Conservation (phyloP, 495 filamentous ascomycete genomes). For the Neurospora sp. region DNA sequence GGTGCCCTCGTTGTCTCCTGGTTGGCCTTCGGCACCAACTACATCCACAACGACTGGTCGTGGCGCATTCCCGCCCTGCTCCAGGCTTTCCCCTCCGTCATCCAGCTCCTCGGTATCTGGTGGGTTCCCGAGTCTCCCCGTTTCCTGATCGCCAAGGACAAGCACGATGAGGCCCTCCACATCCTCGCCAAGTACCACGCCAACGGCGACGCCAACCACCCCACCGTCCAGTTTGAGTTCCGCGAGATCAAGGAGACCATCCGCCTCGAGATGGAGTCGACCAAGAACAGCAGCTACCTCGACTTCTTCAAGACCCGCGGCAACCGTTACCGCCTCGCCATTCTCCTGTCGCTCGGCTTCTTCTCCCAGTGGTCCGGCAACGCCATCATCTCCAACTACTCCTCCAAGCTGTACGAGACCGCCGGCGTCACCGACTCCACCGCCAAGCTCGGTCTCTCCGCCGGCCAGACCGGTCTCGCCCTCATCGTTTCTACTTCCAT, state of each 20-base stretch:
- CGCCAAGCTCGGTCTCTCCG: conserved; percentile 42
- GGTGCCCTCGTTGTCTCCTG: conserved; percentile 46
- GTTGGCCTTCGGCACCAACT: conserved; percentile 40
- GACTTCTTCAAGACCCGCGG: conserved; percentile 60
- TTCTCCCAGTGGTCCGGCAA: conserved; percentile 65
- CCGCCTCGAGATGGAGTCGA: conserved; percentile 37
- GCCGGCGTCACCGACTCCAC: conserved; percentile 45
- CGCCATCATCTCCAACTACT: conserved; percentile 56
- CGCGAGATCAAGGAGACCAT: conserved; percentile 50
- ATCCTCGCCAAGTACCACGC: conserved; percentile 50
- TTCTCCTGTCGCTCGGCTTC: conserved; percentile 50
- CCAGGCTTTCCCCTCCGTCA: conserved; percentile 42
- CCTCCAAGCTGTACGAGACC: conserved; percentile 44
- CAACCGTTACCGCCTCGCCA: conserved; percentile 52
- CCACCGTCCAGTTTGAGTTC: conserved; percentile 51
- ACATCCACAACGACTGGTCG: conserved; percentile 38
- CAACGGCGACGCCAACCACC: conserved; percentile 44
- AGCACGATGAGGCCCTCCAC: conserved; percentile 48
- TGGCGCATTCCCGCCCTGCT: conserved; percentile 47
- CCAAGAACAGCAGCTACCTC: conserved; percentile 33
- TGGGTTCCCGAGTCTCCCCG: conserved; percentile 52
- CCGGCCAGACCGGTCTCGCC: conserved; percentile 39
- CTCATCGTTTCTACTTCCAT: conserved; percentile 44
- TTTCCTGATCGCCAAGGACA: conserved; percentile 56
- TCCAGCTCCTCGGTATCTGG: conserved; percentile 42